Evolutionary conservation across 2,329 filamentous ascomycete genomes (phyloP), one percentile per base, ranked within the genome.

Genomic region (Exophiala spinifera): DNA sequence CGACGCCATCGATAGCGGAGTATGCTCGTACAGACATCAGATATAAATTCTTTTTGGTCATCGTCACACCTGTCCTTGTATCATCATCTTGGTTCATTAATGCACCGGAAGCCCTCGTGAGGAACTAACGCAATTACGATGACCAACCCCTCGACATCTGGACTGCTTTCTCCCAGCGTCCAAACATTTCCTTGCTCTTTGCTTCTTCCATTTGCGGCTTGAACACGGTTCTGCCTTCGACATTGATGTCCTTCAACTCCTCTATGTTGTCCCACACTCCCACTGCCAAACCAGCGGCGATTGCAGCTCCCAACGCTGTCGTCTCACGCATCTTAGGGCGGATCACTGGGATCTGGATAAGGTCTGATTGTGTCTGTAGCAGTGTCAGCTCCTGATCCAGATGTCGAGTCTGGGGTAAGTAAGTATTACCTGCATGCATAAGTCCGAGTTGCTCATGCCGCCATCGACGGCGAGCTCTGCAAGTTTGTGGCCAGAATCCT

Each of bases 291-390:
- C 88, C 91, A 10, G 91, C 91, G n/a, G 91, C 89, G 64, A 95
- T 92, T 43, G 90, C 91, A 13, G 91, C 90, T 21, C 91, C 91
- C 1, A 96, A 80, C 1, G 90, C 87, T 1, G 91, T 96, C 2
- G 90, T 95, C 75, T 96, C 91, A 53, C 88, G 85, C 90, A 95
- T 95, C 53, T 83, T 80, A 0, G 91, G 90, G 17, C 91, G 84
- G 69, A 91, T 83, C 56, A 96, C 87, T 23, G 86, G 87, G 62
- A 95, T 94, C 50, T 85, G 84, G 63, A 88, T 90, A 48, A 95
- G 81, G 73, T 95, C 87, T 60, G 91, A 87, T 79, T 96, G 91
- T 19, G 51, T 78, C 72, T 87, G 46, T 21, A n/a, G 36, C n/a
- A 46, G 45, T n/a, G n/a, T 44, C 20, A 44, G 21, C 11, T 15